Evolutionary conservation across 169 alveolate species (phyloP).

Genomic region (Neospora caninum): DNA sequence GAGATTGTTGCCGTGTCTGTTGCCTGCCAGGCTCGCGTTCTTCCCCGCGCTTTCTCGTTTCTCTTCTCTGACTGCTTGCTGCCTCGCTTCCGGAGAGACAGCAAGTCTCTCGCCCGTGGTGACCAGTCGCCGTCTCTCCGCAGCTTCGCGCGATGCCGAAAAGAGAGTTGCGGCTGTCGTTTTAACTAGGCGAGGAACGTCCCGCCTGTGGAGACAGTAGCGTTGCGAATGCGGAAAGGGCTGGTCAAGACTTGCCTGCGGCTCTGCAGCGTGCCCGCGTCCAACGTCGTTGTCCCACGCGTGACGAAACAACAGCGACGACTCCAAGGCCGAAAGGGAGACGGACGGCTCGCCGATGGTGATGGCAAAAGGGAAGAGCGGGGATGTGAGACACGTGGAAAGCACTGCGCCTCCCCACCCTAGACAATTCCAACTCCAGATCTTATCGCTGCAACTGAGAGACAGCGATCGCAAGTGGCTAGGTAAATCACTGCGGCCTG

Average conservation of each 20-base stretch:
- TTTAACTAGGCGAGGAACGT: background rate
- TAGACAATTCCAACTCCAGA: background rate
- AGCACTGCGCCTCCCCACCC: constrained; percentile 3
- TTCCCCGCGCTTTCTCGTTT: background rate
- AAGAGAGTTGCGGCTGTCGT: background rate
- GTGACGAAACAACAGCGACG: background rate
- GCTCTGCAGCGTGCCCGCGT: background rate
- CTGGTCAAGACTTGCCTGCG: background rate
- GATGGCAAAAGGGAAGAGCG: background rate
- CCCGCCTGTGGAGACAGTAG: background rate
- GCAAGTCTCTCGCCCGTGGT: background rate
- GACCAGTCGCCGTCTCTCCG: background rate
- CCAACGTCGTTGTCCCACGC: background rate
- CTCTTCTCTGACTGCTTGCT: background rate
- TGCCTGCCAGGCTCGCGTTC: background rate
- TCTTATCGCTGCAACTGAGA: constrained; percentile 1
- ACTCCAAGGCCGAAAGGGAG: background rate
- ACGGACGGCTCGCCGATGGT: background rate
- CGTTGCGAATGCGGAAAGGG: too few relatives aligned
- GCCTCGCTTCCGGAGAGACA: too few relatives aligned
- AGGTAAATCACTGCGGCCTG: constrained; percentile 10
- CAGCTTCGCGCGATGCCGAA: background rate
- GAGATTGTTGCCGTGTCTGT: background rate
- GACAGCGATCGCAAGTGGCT: background rate
- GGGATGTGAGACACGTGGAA: background rate